Percentiles rank a stretch among this genome's conserved stretches.
phyloP scores from a whole-genome alignment of 2,329 filamentous ascomycete species.

The Rhynchosporium secalis region DNA sequence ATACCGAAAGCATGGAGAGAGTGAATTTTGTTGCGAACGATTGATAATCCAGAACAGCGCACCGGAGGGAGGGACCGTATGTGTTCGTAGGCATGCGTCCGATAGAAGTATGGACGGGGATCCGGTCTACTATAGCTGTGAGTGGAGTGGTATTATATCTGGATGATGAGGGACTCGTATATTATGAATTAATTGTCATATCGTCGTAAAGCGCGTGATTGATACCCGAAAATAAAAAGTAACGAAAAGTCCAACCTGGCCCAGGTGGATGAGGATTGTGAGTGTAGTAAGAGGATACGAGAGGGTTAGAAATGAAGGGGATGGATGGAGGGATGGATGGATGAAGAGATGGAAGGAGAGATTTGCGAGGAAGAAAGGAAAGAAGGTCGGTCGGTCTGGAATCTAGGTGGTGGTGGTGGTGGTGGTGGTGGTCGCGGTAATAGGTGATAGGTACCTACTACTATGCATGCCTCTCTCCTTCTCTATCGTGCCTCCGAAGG shows the following conservation, averaged over 20 bases:
- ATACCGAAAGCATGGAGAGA: conserved; percentile 14
- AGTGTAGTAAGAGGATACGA: too few relatives aligned
- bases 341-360: background rate
- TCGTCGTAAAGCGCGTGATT: conserved; percentile 10
- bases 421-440: too few relatives aligned
- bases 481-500: background rate
- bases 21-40: conserved; percentile 4
- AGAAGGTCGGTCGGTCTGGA: background rate
- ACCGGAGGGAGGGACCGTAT: background rate
- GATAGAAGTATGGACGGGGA: background rate
- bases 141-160: conserved; percentile 46
- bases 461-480: background rate
- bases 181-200: conserved; percentile 16
- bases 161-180: conserved; percentile 49
- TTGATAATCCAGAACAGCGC: background rate
- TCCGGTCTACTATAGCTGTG: conserved; percentile 41
- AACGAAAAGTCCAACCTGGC: conserved; percentile 4
- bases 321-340: background rate
- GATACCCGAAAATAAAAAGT: background rate
- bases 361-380: background rate
- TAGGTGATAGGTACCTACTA: too few relatives aligned
- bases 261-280: too few relatives aligned
- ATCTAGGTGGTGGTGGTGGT: background rate
- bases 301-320: conserved; percentile 2
- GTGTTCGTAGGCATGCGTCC: background rate